Conservation (phyloP, 106 monocot genomes). For the Dendrobium chrysotoxum region DNA sequence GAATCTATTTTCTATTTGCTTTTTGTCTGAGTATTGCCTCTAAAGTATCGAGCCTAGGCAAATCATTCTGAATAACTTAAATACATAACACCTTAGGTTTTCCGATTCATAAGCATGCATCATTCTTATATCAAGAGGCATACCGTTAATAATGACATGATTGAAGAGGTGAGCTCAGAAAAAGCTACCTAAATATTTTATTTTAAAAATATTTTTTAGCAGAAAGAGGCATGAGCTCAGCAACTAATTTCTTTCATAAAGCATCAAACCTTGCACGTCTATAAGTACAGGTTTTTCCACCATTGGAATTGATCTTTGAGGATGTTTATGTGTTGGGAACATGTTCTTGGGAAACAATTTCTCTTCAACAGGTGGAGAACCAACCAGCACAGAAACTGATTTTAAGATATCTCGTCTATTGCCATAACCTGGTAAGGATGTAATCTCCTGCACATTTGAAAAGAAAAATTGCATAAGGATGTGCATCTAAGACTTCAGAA, state of each 20-base stretch:
- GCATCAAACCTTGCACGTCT: neutral
- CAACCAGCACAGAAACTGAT: neutral
- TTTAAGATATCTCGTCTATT: neutral
- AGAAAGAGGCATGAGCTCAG: neutral
- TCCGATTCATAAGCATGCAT: neutral
- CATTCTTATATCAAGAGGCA: neutral
- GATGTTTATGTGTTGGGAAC: neutral
- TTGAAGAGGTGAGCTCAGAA: neutral
- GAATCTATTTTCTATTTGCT: too few relatives aligned
- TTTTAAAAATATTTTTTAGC: neutral
- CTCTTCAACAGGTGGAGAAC: neutral
- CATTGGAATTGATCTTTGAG: constrained; percentile 3
- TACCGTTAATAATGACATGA: neutral
- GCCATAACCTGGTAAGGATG: neutral
- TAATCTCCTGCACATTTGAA: neutral
- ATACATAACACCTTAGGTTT: too few relatives aligned
- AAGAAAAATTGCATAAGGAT: neutral
- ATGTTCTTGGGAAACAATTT: neutral
- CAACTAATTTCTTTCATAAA: neutral
- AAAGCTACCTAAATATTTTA: neutral
- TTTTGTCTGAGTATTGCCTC: too few relatives aligned
- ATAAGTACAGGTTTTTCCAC: neutral
- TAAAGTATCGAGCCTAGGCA: too few relatives aligned
- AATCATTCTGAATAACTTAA: too few relatives aligned
- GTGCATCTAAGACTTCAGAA: neutral